phyloP scores from a whole-genome alignment of 1,284 basidiomycete species.

The Puccinia novopanici region DNA sequence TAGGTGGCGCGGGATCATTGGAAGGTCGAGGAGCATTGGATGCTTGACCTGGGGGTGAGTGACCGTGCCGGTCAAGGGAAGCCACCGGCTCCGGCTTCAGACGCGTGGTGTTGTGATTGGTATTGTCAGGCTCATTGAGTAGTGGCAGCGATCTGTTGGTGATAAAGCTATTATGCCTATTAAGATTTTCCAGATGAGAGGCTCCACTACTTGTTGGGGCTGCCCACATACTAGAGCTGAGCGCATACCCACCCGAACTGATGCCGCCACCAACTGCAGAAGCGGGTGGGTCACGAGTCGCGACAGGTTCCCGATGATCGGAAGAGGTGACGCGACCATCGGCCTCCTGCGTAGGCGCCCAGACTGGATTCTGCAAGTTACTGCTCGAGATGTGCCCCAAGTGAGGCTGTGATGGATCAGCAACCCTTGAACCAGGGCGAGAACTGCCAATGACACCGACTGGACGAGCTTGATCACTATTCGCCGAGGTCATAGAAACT shows the following conservation, averaged over 20 bases:
- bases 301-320: background rate
- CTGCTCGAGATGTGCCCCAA: constrained; percentile 9
- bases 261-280: constrained; percentile 4
- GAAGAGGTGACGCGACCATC: background rate
- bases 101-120: background rate
- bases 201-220: constrained; percentile 12
- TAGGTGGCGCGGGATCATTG: background rate
- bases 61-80: background rate
- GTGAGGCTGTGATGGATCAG: constrained; percentile 20
- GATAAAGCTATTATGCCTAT: background rate
- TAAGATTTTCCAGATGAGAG: constrained; percentile 9
- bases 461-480: background rate
- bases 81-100: background rate
- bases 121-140: constrained; percentile 5
- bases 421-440: constrained; percentile 39
- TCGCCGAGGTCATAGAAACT: background rate
- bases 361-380: constrained; percentile 7
- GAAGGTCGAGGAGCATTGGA: constrained; percentile 10
- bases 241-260: constrained; percentile 42
- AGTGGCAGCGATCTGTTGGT: background rate
- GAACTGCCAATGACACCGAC: constrained; percentile 47
- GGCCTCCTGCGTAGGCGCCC: background rate
- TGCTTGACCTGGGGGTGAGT: constrained; percentile 19
- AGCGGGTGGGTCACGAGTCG: background rate
- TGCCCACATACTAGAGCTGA: constrained; percentile 51